Evolutionary conservation across 768 basidiomycete genomes (phyloP), one percentile per base, ranked within the genome.

Genomic region (Trametes cinnabarina): DNA sequence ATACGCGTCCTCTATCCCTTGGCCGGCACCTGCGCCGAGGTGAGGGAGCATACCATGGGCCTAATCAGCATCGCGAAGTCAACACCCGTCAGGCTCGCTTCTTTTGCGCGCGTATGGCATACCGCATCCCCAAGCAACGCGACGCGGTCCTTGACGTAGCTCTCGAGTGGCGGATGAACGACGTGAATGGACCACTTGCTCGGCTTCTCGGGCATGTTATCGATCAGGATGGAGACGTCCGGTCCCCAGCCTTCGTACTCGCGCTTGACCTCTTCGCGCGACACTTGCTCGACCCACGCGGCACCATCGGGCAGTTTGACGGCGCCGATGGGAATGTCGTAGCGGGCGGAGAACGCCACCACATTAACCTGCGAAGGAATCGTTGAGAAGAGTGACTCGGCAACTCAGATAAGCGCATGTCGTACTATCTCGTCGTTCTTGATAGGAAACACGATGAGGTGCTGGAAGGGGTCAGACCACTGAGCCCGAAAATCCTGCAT

Each of bases 11-110:
- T 85, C 83, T 23, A 85, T 73, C 2, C 81, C 83, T 69, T 85
- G 83, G 5, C 83, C 81, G 7, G 80, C 80, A 2, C 84, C 83
- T 0, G 81, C 76, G 3, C 82, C 82, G 11, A 84, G 69, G 66
- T 84, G 82, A 1, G 85, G 82, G 22, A 76, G 65, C 83, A 84
- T 84, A 0, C 72, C 81, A 62, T 85, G 83, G 10, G 83, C 83
- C 51, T 60, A 34, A 15, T 3, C 10, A 41, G 30, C n/a, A n/a
- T 15, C 6, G 34, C 15, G 15, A 42, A 39, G 1, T 15, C 42
- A 52, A 32, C n/a, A 47, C 14, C 47, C n/a, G n/a, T n/a, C n/a
- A 50, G 15, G 25, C 47, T 20, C 17, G 28, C 19, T 41, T 32
- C 19, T 12, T 3, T 20, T 22, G 35, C 41, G 20, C 3, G 22